Evolutionary conservation across 805 yeast species (phyloP), one percentile per base, ranked within the genome.

Genomic region (Candida oleophila): DNA sequence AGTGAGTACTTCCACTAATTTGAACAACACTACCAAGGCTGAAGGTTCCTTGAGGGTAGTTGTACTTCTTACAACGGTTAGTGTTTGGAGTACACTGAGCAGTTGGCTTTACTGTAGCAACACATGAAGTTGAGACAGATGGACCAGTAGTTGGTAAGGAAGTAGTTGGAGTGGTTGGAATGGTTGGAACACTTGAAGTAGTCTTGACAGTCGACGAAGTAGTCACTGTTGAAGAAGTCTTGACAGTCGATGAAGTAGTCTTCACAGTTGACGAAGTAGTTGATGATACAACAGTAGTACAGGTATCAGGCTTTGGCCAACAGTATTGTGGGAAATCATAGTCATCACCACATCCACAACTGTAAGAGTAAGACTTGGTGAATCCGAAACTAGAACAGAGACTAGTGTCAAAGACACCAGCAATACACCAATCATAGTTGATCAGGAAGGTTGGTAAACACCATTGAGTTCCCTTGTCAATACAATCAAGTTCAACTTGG

Each of bases 311-410:
- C 18, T 38, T 38, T 21, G 41, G 41, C 41, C 41, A 38, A 38
- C 41, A 38, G 41, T 38, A 38, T 22, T 21, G 32, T 19, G 41
- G 41, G 18, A 8, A 38, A 38, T 38, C 41, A 32, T 38, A 38
- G 39, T 18, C 14, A 25, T 25, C 21, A 12, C 28, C 41, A 28
- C 42, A 40, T 12, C 42, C 42, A 40, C 14, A 40, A 9, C n/a
- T 22, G 34, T 40, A 40, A 4, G 14, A 7, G 28, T 40, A 40
- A 8, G 34, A n/a, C 30, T 38, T 38, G 3, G 41, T 21, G 41
- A 38, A 38, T 9, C 35, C 35, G 32, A 28, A 38, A 38, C 8
- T 8, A 14, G 20, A 21, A 38, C 41, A 38, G 12, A 19, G 32
- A 7, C n/a, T 12, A 5, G 22, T 20, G 8, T 38, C 32, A 15